phyloP scores from a whole-genome alignment of 1,284 basidiomycete species.

The Puccinia horiana region DNA sequence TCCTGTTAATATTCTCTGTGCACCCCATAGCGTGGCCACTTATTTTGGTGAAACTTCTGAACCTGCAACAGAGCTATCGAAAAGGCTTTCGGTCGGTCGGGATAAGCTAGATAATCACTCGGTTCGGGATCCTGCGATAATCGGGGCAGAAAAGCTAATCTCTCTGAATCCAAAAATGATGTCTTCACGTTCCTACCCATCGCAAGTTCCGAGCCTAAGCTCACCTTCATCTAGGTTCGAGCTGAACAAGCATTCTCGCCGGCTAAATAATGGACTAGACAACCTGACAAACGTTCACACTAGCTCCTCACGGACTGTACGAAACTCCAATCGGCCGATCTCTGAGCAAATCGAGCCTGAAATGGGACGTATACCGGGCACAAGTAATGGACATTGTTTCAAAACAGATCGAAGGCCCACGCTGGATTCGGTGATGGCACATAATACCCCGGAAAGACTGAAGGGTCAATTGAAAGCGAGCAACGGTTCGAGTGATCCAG shows the following conservation, averaged over 20 bases:
- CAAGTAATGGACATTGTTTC: neutral
- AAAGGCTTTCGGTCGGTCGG: neutral
- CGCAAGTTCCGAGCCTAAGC: neutral
- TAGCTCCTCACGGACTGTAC: slow-evolving; percentile 23
- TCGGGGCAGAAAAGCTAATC: slow-evolving; percentile 23
- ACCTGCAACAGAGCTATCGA: neutral
- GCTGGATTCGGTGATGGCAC: slow-evolving; percentile 45
- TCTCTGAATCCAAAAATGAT: neutral
- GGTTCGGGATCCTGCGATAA: slow-evolving; percentile 14
- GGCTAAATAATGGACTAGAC: neutral
- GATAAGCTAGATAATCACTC: neutral
- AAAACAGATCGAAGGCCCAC: slow-evolving; percentile 41
- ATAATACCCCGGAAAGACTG: slow-evolving; percentile 27
- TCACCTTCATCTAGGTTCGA: slow-evolving; percentile 25
- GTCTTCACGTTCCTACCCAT: slow-evolving; percentile 13
- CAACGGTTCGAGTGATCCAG: slow-evolving; percentile 3
- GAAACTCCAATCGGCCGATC: slow-evolving; percentile 4
- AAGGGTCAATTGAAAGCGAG: slow-evolving; percentile 6
- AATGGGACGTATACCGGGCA: neutral
- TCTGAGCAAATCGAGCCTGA: slow-evolving; percentile 6
- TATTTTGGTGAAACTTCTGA: slow-evolving; percentile 13
- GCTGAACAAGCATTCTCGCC: slow-evolving; percentile 5
- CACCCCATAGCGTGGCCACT: slow-evolving; percentile 7
- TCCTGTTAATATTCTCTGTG: slow-evolving; percentile 38
- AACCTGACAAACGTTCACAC: slow-evolving; percentile 1